phyloP scores from a whole-genome alignment of 805 yeast genomes.

The Nakazawaea pomicola region DNA sequence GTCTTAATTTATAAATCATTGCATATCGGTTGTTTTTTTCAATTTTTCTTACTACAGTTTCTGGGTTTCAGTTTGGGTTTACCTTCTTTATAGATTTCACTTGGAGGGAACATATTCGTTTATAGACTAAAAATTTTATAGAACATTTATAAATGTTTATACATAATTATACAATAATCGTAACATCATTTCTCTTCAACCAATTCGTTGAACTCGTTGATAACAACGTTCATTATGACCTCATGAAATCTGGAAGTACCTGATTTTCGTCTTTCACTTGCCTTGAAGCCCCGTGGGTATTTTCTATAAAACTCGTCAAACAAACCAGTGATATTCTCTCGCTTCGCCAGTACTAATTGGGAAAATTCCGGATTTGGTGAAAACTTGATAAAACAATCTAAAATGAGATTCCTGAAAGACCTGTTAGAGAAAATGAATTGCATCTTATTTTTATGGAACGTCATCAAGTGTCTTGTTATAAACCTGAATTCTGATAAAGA shows the following conservation, averaged over 20 bases:
- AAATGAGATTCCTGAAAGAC: neutral
- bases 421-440: conserved; percentile 3
- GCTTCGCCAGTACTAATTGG: neutral
- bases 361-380: conserved; percentile 1
- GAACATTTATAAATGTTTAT: too few species aligned
- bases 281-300: conserved; percentile 8
- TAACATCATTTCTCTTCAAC: neutral
- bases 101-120: neutral
- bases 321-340: neutral
- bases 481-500: neutral
- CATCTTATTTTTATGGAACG: neutral
- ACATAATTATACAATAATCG: too few species aligned
- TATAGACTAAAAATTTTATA: too few species aligned
- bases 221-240: neutral
- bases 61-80: conserved; percentile 2
- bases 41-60: neutral
- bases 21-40: too few species aligned
- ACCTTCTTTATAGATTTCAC: neutral
- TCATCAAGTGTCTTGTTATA: neutral
- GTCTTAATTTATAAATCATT: too few species aligned
- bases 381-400: neutral
- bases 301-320: conserved; percentile 6
- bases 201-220: conserved; percentile 5
- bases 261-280: neutral
- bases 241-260: conserved; percentile 7